These are phyloP conservation scores for Catharanthus roseus DNA, from an alignment of 257 asterid genomes.

Conservation along the genomic window DNA sequence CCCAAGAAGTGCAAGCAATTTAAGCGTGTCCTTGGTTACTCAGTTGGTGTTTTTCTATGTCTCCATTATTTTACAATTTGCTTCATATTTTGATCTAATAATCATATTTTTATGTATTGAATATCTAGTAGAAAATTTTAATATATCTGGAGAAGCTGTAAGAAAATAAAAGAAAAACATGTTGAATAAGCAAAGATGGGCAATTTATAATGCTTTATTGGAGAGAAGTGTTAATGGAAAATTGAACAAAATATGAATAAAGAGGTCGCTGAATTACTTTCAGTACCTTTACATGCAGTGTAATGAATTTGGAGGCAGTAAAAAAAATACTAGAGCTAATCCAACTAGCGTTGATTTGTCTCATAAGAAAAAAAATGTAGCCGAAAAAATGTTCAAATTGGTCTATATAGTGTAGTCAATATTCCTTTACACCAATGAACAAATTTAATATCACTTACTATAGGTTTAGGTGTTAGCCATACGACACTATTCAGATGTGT, in stretches of 20 bases:
- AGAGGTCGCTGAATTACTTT: not conserved
- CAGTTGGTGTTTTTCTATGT: too few species aligned
- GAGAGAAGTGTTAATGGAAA: conserved; percentile 2
- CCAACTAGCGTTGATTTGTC: not conserved
- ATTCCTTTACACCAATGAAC: not conserved
- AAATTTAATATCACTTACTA: not conserved
- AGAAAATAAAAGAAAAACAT: not conserved
- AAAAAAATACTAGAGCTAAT: not conserved
- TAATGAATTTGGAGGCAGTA: not conserved
- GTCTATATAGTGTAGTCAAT: not conserved
- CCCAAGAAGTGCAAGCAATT: too few species aligned
- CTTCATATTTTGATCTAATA: too few species aligned
- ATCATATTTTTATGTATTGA: too few species aligned
- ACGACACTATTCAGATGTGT: not conserved
- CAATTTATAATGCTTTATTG: not conserved
- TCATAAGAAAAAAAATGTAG: not conserved
- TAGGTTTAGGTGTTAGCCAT: not conserved
- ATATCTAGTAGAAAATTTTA: not conserved
- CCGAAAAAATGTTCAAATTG: not conserved
- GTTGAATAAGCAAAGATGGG: not conserved
- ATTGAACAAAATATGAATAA: not conserved
- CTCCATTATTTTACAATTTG: too few species aligned
- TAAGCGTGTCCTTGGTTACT: too few species aligned
- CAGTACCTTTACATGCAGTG: not conserved
- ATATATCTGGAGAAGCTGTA: not conserved